These are phyloP conservation scores for Metarhizium brunneum DNA, from an alignment of 2,329 filamentous ascomycete genomes.

Conservation along the genomic window DNA sequence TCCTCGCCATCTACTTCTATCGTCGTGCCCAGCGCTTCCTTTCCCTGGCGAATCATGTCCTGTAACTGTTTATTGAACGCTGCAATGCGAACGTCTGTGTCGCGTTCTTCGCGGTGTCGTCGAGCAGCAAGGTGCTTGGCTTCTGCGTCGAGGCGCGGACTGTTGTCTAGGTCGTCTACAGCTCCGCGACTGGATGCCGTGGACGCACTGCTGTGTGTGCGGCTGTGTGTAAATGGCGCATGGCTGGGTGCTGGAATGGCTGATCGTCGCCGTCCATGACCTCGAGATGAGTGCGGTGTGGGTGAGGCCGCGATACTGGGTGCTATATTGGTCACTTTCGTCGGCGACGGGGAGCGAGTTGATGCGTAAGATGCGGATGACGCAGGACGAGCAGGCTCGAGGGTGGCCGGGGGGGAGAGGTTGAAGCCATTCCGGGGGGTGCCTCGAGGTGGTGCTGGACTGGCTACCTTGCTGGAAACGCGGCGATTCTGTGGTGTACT, in stretches of 20 bases:
- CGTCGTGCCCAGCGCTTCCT: slow-evolving; percentile 71
- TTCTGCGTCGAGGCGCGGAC: slow-evolving; percentile 50
- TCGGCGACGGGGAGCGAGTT: slow-evolving; percentile 27
- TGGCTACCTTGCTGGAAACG: slow-evolving; percentile 18
- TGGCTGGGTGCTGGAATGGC: slow-evolving; percentile 5
- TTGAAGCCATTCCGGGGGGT: slow-evolving; percentile 23
- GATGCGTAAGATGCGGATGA: slow-evolving; percentile 24
- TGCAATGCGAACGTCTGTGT: slow-evolving; percentile 70
- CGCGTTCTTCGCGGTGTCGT: slow-evolving; percentile 62
- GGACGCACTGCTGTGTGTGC: slow-evolving; percentile 36
- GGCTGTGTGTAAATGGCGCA: slow-evolving; percentile 24
- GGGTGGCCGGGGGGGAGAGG: slow-evolving; percentile 6
- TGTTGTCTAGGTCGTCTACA: slow-evolving; percentile 18
- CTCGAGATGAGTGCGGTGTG: slow-evolving; percentile 10
- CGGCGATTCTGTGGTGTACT: slow-evolving; percentile 24
- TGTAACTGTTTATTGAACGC: slow-evolving; percentile 71
- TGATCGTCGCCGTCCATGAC: slow-evolving; percentile 10
- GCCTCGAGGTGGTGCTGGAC: background rate
- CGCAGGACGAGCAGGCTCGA: slow-evolving; percentile 11
- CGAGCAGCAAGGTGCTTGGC: slow-evolving; percentile 66
- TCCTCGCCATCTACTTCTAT: slow-evolving; percentile 53
- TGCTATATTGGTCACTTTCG: slow-evolving; percentile 31
- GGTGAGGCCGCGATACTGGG: slow-evolving; percentile 15
- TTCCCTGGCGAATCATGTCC: slow-evolving; percentile 82
- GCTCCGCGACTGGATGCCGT: slow-evolving; percentile 24